These are phyloP conservation scores for Immersiella caudata DNA, from an alignment of 495 filamentous ascomycete genomes.

Conservation along the genomic window DNA sequence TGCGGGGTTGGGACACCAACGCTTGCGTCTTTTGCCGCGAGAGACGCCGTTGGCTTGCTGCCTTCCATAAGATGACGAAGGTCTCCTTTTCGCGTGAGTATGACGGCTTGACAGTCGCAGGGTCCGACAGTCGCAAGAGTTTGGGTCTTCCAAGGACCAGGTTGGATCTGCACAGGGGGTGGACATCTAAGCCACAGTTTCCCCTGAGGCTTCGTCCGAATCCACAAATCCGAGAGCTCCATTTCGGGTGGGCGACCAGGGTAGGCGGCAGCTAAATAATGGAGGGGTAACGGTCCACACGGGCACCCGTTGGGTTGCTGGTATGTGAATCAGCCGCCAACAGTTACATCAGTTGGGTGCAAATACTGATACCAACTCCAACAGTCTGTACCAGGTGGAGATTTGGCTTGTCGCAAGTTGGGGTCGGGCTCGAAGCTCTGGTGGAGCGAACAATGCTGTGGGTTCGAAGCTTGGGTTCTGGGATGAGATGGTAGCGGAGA, in stretches of 20 bases:
- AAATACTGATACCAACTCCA: background rate
- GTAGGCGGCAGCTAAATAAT: constrained; percentile 22
- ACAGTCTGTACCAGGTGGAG: background rate
- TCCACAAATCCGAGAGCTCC: constrained; percentile 12
- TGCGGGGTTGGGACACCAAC: background rate
- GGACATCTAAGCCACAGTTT: constrained; percentile 13
- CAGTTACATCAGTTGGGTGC: background rate
- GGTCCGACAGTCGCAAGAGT: background rate
- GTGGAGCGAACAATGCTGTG: background rate
- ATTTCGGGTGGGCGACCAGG: constrained; percentile 12
- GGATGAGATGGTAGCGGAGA: background rate
- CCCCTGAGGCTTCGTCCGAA: constrained; percentile 11
- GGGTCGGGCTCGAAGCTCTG: background rate
- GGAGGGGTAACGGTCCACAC: constrained; percentile 7
- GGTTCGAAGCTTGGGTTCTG: background rate
- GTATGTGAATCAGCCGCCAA: background rate
- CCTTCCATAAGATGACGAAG: background rate
- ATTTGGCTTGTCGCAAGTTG: background rate
- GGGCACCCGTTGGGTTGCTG: background rate
- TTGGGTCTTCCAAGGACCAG: background rate
- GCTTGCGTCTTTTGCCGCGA: background rate
- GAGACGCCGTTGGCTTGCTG: background rate
- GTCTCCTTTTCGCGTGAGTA: background rate
- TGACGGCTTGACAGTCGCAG: background rate
- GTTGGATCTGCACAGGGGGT: constrained; percentile 16